These are phyloP conservation scores for Ceriops zippeliana DNA, from an alignment of 345 rosid species.

Conservation along the genomic window DNA sequence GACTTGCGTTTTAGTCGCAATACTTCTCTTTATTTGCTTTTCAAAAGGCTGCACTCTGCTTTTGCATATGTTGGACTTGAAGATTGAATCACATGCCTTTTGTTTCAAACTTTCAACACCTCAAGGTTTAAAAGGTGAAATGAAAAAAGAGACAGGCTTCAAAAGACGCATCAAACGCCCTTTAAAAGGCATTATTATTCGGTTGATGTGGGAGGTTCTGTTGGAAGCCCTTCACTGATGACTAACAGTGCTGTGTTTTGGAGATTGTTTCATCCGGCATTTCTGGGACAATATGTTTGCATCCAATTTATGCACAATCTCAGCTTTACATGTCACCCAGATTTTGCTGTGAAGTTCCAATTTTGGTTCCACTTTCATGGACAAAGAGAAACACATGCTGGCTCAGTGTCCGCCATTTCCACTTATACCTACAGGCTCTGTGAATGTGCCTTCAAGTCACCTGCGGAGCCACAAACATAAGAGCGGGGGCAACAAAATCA, in stretches of 20 bases:
- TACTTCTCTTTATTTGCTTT: constrained; percentile 20
- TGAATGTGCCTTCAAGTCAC: too few relatives aligned
- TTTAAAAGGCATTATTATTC: constrained; percentile 15
- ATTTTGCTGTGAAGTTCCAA: neutral
- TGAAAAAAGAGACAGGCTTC: neutral
- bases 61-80: constrained; percentile 10
- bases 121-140: neutral
- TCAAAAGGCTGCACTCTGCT: constrained; percentile 17
- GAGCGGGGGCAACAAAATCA: too few relatives aligned
- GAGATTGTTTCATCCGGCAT: neutral
- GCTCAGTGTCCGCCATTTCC: neutral
- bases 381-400: neutral
- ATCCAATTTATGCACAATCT: constrained; percentile 16
- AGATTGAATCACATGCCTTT: neutral
- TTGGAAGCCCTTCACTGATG: neutral
- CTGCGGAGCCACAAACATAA: too few relatives aligned
- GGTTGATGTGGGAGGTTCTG: neutral
- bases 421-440: neutral
- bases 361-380: neutral
- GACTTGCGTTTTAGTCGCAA: neutral
- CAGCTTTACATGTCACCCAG: constrained; percentile 13
- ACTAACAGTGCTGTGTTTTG: neutral
- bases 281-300: constrained; percentile 6
- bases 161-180: constrained; percentile 1
- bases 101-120: neutral